These are phyloP conservation scores for Spiromastix sp. DNA, from an alignment of 2,329 filamentous ascomycete species.

Conservation along the genomic window DNA sequence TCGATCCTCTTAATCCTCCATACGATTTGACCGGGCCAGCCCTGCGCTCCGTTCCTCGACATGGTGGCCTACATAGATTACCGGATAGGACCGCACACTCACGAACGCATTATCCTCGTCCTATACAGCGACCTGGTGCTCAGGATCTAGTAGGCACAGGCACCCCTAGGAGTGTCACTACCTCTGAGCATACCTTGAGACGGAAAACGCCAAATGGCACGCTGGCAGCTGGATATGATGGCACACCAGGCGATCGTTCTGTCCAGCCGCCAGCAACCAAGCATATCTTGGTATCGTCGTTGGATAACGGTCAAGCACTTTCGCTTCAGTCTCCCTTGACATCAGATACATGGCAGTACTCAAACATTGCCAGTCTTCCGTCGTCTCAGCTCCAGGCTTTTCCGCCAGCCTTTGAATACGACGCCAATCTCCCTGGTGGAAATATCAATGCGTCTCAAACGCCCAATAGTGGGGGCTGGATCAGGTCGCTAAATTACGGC, in stretches of 20 bases:
- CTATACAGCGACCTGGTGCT: slow-evolving; percentile 26
- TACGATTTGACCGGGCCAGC: slow-evolving; percentile 22
- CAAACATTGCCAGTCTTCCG: slow-evolving; percentile 19
- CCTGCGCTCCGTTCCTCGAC: slow-evolving; percentile 16
- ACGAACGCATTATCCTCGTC: slow-evolving; percentile 29
- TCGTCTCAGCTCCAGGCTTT: slow-evolving; percentile 25
- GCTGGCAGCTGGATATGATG: slow-evolving; percentile 83
- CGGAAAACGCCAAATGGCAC: slow-evolving; percentile 94
- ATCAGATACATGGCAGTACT: slow-evolving; percentile 22
- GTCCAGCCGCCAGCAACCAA: slow-evolving; percentile 69
- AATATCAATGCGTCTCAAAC: slow-evolving; percentile 20
- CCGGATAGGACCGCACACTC: slow-evolving; percentile 14
- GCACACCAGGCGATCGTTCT: slow-evolving; percentile 61
- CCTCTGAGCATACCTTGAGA: slow-evolving; percentile 64
- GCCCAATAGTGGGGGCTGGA: slow-evolving; percentile 29
- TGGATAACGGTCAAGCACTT: slow-evolving; percentile 30
- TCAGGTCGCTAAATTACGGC: slow-evolving; percentile 33
- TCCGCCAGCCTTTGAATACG: slow-evolving; percentile 24
- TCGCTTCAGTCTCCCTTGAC: slow-evolving; percentile 22
- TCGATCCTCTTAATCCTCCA: slow-evolving; percentile 20
- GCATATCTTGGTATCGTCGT: slow-evolving; percentile 65
- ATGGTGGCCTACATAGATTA: slow-evolving; percentile 16
- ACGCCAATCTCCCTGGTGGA: slow-evolving; percentile 13
- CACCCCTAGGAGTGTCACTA: slow-evolving; percentile 14
- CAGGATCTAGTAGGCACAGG: slow-evolving; percentile 19